A percentile compares a stretch with the other conserved stretches of the same genome.
These are phyloP conservation scores for Globisporangium heterothallicum DNA, from an alignment of 352 stramenopile species.

Conservation along the genomic window DNA sequence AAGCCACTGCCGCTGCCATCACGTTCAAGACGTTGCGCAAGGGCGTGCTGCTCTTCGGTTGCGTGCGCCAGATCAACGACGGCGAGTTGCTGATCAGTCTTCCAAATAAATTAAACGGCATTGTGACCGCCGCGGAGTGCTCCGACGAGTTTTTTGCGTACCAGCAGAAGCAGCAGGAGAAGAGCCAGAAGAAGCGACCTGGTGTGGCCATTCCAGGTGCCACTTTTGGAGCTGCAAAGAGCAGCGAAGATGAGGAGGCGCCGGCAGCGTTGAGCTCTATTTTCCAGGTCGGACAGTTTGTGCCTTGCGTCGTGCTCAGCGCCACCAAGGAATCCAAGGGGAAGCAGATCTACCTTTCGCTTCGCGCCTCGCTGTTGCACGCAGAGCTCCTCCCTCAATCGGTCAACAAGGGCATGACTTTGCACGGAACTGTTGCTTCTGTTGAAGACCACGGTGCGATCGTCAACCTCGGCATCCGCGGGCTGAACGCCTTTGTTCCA, in stretches of 20 bases:
- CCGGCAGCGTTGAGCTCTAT: constrained; percentile 45
- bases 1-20: constrained; percentile 29
- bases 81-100: constrained; percentile 83
- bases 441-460: constrained; percentile 94
- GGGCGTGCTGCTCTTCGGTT: constrained; percentile 76
- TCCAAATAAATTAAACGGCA: constrained; percentile 92
- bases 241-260: constrained; percentile 20
- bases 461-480: constrained; percentile 86
- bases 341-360: constrained; percentile 90
- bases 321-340: constrained; percentile 63
- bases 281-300: constrained; percentile 79
- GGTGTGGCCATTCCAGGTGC: constrained; percentile 5
- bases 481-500: constrained; percentile 70
- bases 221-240: not conserved
- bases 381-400: constrained; percentile 53
- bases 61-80: constrained; percentile 87
- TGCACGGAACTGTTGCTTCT: constrained; percentile 85
- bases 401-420: constrained; percentile 57
- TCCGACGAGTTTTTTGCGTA: constrained; percentile 72
- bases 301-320: constrained; percentile 76
- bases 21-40: constrained; percentile 73
- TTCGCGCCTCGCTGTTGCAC: constrained; percentile 85
- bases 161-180: constrained; percentile 15
- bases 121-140: constrained; percentile 73
- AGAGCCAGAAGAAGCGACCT: constrained; percentile 20